phyloP scores from a whole-genome alignment of 768 basidiomycete genomes.

The Phallus indusiatus region DNA sequence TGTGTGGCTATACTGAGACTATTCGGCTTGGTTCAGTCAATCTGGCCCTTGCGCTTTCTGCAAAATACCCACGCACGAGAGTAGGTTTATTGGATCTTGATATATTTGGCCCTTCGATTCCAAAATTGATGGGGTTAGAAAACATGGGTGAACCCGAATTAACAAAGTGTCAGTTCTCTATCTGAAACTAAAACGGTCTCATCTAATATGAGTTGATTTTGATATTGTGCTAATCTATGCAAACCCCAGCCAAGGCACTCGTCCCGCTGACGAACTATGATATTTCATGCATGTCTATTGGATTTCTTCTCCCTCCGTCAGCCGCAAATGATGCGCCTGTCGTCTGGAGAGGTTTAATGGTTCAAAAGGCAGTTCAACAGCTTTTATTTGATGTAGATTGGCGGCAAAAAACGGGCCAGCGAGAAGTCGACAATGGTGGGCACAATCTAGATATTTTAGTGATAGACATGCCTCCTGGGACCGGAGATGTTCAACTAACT shows the following conservation, averaged over 20 bases:
- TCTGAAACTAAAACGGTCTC: background rate
- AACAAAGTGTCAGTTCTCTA: conserved; percentile 49
- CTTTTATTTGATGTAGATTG: conserved; percentile 95
- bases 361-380: conserved; percentile 95
- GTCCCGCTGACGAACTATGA: conserved; percentile 83
- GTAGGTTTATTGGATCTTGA: conserved; percentile 92
- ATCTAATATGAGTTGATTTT: background rate
- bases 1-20: conserved; percentile 11
- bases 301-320: conserved; percentile 70
- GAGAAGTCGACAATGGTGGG: conserved; percentile 23
- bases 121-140: conserved; percentile 86
- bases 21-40: conserved; percentile 46
- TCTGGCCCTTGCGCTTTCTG: conserved; percentile 65
- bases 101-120: conserved; percentile 90
- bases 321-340: conserved; percentile 60
- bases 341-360: conserved; percentile 97
- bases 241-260: conserved; percentile 58
- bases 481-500: conserved; percentile 90
- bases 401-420: conserved; percentile 26
- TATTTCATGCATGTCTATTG: conserved; percentile 94
- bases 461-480: conserved; percentile 95
- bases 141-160: conserved; percentile 67
- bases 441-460: conserved; percentile 75
- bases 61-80: conserved; percentile 27
- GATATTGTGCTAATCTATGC: background rate